Conservation (phyloP, 2,329 filamentous ascomycete species). For the Mycosphaerelloides madeirae region DNA sequence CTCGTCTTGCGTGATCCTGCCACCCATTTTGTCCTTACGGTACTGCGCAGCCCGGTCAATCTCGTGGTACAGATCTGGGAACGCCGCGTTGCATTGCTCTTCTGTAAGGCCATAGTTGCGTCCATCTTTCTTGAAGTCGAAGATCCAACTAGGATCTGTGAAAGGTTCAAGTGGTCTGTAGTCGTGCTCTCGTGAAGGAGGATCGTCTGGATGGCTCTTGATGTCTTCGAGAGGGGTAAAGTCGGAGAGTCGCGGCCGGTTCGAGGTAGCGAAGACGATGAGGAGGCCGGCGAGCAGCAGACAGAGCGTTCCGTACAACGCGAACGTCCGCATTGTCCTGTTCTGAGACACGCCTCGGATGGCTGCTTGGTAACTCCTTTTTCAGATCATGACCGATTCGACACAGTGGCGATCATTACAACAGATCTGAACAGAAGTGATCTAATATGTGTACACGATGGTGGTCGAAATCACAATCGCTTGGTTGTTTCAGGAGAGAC, state of each 20-base stretch:
- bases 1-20: slow-evolving; percentile 22
- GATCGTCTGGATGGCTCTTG: not conserved
- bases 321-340: slow-evolving; percentile 12
- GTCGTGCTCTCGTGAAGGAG: not conserved
- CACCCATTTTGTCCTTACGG: slow-evolving; percentile 15
- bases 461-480: too few species aligned
- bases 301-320: slow-evolving; percentile 16
- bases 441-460: too few species aligned
- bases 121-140: slow-evolving; percentile 19
- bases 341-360: too few species aligned
- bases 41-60: slow-evolving; percentile 27
- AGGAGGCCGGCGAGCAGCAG: slow-evolving; percentile 11
- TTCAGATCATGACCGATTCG: too few species aligned
- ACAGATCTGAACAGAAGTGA: too few species aligned
- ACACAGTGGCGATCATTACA: too few species aligned
- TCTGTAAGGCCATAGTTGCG: slow-evolving; percentile 26
- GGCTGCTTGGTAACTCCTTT: too few species aligned
- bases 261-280: slow-evolving; percentile 14
- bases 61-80: slow-evolving; percentile 29
- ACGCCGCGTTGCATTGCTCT: slow-evolving; percentile 27
- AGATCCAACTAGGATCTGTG: slow-evolving; percentile 11
- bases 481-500: too few species aligned
- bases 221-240: slow-evolving; percentile 6
- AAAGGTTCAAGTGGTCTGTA: not conserved
- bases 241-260: slow-evolving; percentile 5